Evolutionary conservation across 352 stramenopile genomes (phyloP).

Genomic region (Plasmopara halstedii): DNA sequence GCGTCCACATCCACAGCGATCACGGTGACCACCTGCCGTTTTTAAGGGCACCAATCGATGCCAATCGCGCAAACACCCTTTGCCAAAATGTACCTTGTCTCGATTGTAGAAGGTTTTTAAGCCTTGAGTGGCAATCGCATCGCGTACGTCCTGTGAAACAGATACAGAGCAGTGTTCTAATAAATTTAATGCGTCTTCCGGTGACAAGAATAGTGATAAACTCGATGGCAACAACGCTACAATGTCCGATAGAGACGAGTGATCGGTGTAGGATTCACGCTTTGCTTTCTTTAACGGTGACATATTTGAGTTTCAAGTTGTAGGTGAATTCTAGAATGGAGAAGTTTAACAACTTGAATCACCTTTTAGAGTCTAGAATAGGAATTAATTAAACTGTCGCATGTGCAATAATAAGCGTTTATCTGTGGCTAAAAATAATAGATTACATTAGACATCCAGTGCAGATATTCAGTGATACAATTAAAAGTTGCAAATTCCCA

Average conservation of each 20-base stretch:
- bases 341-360: background rate
- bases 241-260: slow-evolving; percentile 8
- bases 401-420: too few species aligned
- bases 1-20: slow-evolving; percentile 2
- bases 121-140: slow-evolving; percentile 18
- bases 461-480: too few species aligned
- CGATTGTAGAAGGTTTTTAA: slow-evolving; percentile 14
- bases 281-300: background rate
- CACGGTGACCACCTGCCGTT: background rate
- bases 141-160: slow-evolving; percentile 13
- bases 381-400: background rate
- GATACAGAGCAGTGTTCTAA: slow-evolving; percentile 7
- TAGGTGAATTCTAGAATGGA: background rate
- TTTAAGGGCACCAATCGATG: slow-evolving; percentile 10
- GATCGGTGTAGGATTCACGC: background rate
- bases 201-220: slow-evolving; percentile 14
- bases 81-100: slow-evolving; percentile 14
- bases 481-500: too few species aligned
- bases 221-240: slow-evolving; percentile 8
- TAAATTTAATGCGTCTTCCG: slow-evolving; percentile 17
- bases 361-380: background rate
- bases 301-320: background rate
- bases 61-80: slow-evolving; percentile 16
- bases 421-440: too few species aligned
- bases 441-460: too few species aligned